A percentile compares a stretch with the other conserved stretches of the same genome.
phyloP scores from a whole-genome alignment of 2,329 filamentous ascomycete genomes.

The Nigrospora sphaerica region DNA sequence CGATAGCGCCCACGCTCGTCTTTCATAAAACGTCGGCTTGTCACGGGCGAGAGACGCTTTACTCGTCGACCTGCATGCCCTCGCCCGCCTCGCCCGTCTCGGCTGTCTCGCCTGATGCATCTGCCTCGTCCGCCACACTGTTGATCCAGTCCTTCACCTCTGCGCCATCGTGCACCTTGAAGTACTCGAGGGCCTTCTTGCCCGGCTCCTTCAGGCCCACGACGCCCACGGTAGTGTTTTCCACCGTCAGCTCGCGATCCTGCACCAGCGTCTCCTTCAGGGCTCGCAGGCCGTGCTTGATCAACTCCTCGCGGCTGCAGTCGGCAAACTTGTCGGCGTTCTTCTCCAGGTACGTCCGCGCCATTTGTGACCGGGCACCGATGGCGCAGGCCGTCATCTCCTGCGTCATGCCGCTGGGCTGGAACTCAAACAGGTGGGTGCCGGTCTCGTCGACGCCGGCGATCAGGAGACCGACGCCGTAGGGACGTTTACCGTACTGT shows the following conservation, averaged over 20 bases:
- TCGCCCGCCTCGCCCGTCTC: slow-evolving; percentile 32
- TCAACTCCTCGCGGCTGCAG: slow-evolving; percentile 74
- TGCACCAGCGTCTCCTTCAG: slow-evolving; percentile 93
- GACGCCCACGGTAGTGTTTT: slow-evolving; percentile 90
- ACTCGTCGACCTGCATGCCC: slow-evolving; percentile 38
- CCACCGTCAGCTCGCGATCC: slow-evolving; percentile 94
- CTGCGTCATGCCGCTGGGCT: slow-evolving; percentile 90
- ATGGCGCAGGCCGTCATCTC: slow-evolving; percentile 97
- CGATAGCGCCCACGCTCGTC: slow-evolving; percentile 21
- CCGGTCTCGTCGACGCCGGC: slow-evolving; percentile 91
- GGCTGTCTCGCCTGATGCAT: slow-evolving; percentile 32
- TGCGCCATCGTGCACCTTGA: slow-evolving; percentile 85
- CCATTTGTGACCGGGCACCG: slow-evolving; percentile 94
- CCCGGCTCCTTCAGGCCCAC: slow-evolving; percentile 56
- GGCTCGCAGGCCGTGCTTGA: slow-evolving; percentile 83
- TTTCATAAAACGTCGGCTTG: not conserved
- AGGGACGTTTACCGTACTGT: slow-evolving; percentile 92
- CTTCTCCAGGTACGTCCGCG: slow-evolving; percentile 90
- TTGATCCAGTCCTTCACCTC: slow-evolving; percentile 84
- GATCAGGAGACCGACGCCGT: slow-evolving; percentile 88
- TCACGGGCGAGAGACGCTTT: slow-evolving; percentile 1
- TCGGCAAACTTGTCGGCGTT: slow-evolving; percentile 78
- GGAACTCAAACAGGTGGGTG: slow-evolving; percentile 97
- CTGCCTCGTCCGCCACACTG: slow-evolving; percentile 51
- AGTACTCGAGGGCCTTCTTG: slow-evolving; percentile 62